Evolutionary conservation across 371 early-diverging fungal species (phyloP).

Genomic region (Mortierella sp.): DNA sequence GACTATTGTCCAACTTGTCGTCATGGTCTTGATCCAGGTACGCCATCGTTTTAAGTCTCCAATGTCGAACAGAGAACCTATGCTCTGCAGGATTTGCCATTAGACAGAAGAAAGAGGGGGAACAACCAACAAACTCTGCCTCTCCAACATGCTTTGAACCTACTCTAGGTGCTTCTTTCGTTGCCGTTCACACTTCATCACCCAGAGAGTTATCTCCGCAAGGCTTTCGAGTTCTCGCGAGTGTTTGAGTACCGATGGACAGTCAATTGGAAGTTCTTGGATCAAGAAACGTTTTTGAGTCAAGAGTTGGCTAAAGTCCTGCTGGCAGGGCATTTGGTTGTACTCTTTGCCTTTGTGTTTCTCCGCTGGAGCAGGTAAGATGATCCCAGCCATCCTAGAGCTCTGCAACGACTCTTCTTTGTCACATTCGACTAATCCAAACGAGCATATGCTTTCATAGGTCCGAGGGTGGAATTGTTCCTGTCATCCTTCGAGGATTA

Average conservation of each 20-base stretch:
- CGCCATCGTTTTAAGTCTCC: background rate
- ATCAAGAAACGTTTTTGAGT: slow-evolving; percentile 73
- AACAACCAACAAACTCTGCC: background rate
- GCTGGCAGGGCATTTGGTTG: slow-evolving; percentile 66
- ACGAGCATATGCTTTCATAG: slow-evolving; percentile 18
- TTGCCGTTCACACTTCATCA: slow-evolving; percentile 75
- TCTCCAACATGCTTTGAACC: background rate
- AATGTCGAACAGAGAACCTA: too few relatives aligned
- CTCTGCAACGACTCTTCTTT: too few relatives aligned
- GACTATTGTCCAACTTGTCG: slow-evolving; percentile 59
- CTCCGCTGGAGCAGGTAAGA: slow-evolving; percentile 62
- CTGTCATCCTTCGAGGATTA: slow-evolving; percentile 59
- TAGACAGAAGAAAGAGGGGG: background rate
- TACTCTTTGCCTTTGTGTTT: slow-evolving; percentile 69
- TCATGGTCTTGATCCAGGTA: slow-evolving; percentile 70
- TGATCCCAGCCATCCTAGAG: too few relatives aligned
- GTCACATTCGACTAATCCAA: too few relatives aligned
- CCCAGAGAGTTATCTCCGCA: slow-evolving; percentile 72
- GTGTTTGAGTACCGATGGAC: slow-evolving; percentile 92
- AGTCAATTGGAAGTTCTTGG: slow-evolving; percentile 93
- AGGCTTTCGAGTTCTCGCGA: slow-evolving; percentile 89
- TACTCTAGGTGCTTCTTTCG: slow-evolving; percentile 65
- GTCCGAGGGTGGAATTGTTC: slow-evolving; percentile 63
- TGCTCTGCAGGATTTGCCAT: too few relatives aligned
- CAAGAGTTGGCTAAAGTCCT: slow-evolving; percentile 66